Conservation (phyloP, 139 green algal genomes). For the Chlorella vulgaris region DNA sequence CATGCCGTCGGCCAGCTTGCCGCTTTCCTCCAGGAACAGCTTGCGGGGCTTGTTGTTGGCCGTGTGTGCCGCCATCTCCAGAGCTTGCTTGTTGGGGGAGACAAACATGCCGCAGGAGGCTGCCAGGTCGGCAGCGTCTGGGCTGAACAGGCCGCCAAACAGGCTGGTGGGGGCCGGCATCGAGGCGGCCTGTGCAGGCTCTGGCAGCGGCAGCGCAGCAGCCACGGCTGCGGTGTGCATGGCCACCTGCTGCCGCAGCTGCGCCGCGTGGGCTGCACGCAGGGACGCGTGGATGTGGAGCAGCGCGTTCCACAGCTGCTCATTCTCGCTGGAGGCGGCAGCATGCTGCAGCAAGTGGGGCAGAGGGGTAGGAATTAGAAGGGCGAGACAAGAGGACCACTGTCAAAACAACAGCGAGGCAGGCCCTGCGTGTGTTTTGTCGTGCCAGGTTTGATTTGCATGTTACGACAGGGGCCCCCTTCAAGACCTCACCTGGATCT, state of each 20-base stretch:
- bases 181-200: background rate
- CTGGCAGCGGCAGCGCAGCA: background rate
- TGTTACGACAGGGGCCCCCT: background rate
- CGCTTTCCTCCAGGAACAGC: slow-evolving; percentile 26
- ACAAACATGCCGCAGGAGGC: slow-evolving; percentile 43
- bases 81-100: slow-evolving; percentile 31
- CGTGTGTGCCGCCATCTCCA: too few species aligned
- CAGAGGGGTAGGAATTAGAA: background rate
- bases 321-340: slow-evolving; percentile 4
- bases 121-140: slow-evolving; percentile 24
- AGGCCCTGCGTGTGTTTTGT: background rate
- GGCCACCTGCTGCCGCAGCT: slow-evolving; percentile 23
- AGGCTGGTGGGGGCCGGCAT: slow-evolving; percentile 1
- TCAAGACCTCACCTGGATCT: background rate
- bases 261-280: slow-evolving; percentile 13
- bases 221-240: slow-evolving; percentile 10
- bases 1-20: background rate
- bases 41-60: slow-evolving; percentile 39
- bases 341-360: slow-evolving; percentile 8
- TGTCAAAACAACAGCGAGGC: background rate
- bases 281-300: slow-evolving; percentile 35
- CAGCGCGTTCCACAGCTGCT: slow-evolving; percentile 35
- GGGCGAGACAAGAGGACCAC: background rate
- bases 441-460: background rate
- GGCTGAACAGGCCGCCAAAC: slow-evolving; percentile 33